Evolutionary conservation across 495 filamentous ascomycete genomes (phyloP).

Genomic region (Xylaria intraflava): DNA sequence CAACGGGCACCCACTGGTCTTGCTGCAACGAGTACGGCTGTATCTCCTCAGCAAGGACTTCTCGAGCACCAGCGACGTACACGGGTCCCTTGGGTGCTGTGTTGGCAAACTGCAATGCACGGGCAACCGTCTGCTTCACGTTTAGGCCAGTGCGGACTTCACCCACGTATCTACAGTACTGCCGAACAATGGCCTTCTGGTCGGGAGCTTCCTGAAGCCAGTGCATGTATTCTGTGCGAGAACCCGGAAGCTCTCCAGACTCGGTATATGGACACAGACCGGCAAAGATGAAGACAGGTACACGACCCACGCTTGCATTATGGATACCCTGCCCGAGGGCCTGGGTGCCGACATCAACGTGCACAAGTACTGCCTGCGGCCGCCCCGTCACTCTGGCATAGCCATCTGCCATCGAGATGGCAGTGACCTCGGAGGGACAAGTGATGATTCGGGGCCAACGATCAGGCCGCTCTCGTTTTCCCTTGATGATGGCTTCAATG

Average conservation of each 20-base stretch:
- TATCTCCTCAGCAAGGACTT: conserved; percentile 69
- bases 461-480: conserved; percentile 40
- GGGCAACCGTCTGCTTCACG: conserved; percentile 71
- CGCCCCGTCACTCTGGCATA: conserved; percentile 65
- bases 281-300: conserved; percentile 69
- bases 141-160: conserved; percentile 73
- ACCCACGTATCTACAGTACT: conserved; percentile 68
- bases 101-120: conserved; percentile 66
- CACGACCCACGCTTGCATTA: conserved; percentile 69
- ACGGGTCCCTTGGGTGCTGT: conserved; percentile 67
- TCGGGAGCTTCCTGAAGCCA: conserved; percentile 79
- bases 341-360: conserved; percentile 78
- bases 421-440: conserved; percentile 62
- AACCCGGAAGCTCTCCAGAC: conserved; percentile 67
- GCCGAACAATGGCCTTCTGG: conserved; percentile 67
- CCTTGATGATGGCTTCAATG: conserved; percentile 70
- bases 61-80: conserved; percentile 60
- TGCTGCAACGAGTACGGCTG: conserved; percentile 58
- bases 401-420: conserved; percentile 75
- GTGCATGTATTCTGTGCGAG: conserved; percentile 73
- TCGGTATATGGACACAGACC: conserved; percentile 69
- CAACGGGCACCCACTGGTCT: conserved; percentile 55
- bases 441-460: conserved; percentile 68
- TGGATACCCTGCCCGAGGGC: conserved; percentile 72
- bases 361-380: conserved; percentile 70